A percentile compares a stretch with the other conserved stretches of the same genome.
Conservation (phyloP, 768 basidiomycete genomes). For the Calvatia gigantea region DNA sequence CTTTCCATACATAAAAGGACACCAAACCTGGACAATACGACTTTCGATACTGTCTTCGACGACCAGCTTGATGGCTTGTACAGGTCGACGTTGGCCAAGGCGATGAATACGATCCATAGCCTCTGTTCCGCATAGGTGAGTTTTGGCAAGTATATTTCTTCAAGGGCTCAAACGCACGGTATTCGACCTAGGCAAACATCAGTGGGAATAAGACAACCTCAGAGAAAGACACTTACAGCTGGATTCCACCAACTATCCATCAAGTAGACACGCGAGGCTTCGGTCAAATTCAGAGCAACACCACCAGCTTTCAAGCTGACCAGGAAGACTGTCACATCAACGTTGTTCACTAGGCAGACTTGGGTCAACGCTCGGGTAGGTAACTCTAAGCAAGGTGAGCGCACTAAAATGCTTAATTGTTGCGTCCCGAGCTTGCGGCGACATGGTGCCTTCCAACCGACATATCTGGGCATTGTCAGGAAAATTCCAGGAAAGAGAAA, state of each 20-base stretch:
- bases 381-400: constrained; percentile 22
- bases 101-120: constrained; percentile 98
- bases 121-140: constrained; percentile 42
- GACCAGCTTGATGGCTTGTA: constrained; percentile 90
- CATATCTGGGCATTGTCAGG: constrained; percentile 57
- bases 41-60: constrained; percentile 96
- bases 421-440: constrained; percentile 91
- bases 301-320: constrained; percentile 96
- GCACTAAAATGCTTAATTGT: constrained; percentile 93
- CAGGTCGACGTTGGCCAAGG: constrained; percentile 90
- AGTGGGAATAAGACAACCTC: background rate
- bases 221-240: constrained; percentile 47
- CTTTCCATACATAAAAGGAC: background rate
- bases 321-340: constrained; percentile 95
- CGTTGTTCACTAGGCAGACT: constrained; percentile 78
- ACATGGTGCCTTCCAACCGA: constrained; percentile 94
- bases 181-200: constrained; percentile 55
- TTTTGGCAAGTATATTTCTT: background rate
- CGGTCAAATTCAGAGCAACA: constrained; percentile 85
- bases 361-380: background rate
- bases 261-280: constrained; percentile 90
- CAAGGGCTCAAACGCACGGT: constrained; percentile 48
- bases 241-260: constrained; percentile 99
- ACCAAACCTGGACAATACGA: constrained; percentile 73
- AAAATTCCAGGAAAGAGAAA: background rate